Conservation (phyloP, 192 early-diverging fungal genomes). For the Radiomyces spectabilis region DNA sequence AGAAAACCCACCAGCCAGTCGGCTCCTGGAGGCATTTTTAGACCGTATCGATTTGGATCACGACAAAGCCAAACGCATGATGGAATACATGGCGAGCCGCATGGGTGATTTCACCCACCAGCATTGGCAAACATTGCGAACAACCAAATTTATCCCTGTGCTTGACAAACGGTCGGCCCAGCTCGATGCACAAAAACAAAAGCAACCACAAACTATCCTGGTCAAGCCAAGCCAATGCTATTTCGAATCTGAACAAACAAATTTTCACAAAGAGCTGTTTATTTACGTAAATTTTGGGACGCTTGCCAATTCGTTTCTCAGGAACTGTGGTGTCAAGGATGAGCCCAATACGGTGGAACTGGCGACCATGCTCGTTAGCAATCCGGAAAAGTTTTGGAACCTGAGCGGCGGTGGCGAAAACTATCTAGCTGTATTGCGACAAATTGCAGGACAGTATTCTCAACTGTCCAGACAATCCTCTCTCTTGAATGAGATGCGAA, state of each 20-base stretch:
- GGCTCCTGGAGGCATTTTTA: conserved; percentile 31
- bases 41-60: conserved; percentile 17
- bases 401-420: conserved; percentile 41
- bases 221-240: conserved; percentile 42
- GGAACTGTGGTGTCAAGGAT: conserved; percentile 76
- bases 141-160: conserved; percentile 59
- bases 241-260: conserved; percentile 39
- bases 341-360: conserved; percentile 71
- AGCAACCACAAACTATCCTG: conserved; percentile 9
- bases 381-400: conserved; percentile 27
- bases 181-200: too few species aligned
- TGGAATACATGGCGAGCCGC: conserved; percentile 60
- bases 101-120: conserved; percentile 46
- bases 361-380: conserved; percentile 50
- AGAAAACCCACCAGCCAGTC: conserved; percentile 43
- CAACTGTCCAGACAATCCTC: conserved; percentile 29
- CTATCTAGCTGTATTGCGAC: conserved; percentile 63
- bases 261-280: conserved; percentile 45
- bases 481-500: conserved; percentile 53
- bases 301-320: conserved; percentile 68
- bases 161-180: conserved; percentile 9
- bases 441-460: conserved; percentile 61
- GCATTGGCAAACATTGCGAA: conserved; percentile 49
- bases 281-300: conserved; percentile 63
- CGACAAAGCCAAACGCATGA: conserved; percentile 41